A percentile compares a stretch with the other conserved stretches of the same genome.
phyloP scores from a whole-genome alignment of 2,329 filamentous ascomycete genomes.

The Coccinonectria pachysandricola region DNA sequence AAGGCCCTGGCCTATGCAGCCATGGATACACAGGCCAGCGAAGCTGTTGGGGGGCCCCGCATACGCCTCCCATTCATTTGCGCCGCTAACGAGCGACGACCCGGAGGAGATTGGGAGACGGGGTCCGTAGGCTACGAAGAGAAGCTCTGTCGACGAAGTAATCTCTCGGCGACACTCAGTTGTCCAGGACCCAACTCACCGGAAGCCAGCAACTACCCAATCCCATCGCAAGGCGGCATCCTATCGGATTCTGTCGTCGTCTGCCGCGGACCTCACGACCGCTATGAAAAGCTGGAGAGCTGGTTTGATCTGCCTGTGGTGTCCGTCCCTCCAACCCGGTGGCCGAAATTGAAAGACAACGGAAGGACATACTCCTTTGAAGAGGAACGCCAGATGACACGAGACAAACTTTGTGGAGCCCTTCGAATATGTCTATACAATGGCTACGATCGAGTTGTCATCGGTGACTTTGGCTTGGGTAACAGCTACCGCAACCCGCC shows the following conservation, averaged over 20 bases:
- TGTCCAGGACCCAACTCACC: constrained; percentile 44
- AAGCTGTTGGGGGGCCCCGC: constrained; percentile 22
- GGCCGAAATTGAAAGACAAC: constrained; percentile 60
- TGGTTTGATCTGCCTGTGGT: constrained; percentile 59
- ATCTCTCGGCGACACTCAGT: constrained; percentile 57
- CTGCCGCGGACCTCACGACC: constrained; percentile 59
- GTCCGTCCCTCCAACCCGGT: constrained; percentile 59
- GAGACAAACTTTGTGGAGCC: constrained; percentile 61
- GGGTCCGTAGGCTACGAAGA: constrained; percentile 44
- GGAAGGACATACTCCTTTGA: constrained; percentile 63
- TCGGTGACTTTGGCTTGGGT: constrained; percentile 56
- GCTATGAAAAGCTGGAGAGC: constrained; percentile 45
- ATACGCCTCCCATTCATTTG: constrained; percentile 56
- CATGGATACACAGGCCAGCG: constrained; percentile 28
- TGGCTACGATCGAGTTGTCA: constrained; percentile 45
- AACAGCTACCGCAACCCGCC: constrained; percentile 56
- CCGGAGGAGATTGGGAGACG: constrained; percentile 73
- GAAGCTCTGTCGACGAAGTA: constrained; percentile 64
- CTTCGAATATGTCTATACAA: constrained; percentile 58
- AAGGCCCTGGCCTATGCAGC: constrained; percentile 47
- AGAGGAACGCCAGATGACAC: constrained; percentile 60
- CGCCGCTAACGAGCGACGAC: constrained; percentile 63
- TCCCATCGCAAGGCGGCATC: constrained; percentile 59
- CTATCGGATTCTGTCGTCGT: constrained; percentile 63
- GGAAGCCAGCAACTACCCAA: constrained; percentile 52